Evolutionary conservation across 768 basidiomycete genomes (phyloP), one percentile per base, ranked within the genome.

Genomic region (Strobilomyces dryophilus): DNA sequence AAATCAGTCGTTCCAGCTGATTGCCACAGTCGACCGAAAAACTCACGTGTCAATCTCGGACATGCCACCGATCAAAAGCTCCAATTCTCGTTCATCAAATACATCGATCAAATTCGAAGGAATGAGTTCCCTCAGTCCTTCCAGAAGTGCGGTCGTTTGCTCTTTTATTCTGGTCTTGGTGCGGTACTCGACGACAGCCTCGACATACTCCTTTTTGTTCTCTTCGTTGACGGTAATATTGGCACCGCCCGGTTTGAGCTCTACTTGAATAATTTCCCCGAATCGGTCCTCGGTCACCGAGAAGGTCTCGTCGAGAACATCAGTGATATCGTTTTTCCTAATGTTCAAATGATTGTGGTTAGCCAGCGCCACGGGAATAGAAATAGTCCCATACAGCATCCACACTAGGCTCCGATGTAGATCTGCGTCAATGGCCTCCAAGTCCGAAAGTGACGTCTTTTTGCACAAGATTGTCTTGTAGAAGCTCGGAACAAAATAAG

Each of bases 21-120:
- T 24, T 20, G 14, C 21, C 32, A 40, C 20, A 15, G 20, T 26
- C 24, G 6, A 17, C 24, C 27, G 43, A 44, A 29, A 41, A 35
- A 73, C 82, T 47, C 63, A 86, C 81, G 91, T 89, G 66, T 93
- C 89, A 47, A 92, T 92, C 66, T 94, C 92, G 31, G 89, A 84
- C 85, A 95, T 92, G 49, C 93, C 93, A 55, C 93, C 92, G 56
- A 95, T 93, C 57, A 95, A 74, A 49, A 95, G 70, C 71, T 93
- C 92, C 5, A 95, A 74, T 62, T 95, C 93, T 51, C 89, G 79
- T 68, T 95, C 92, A 65, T 95, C 93, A 62, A 95, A 95, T 3
- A 95, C 90, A 60, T 83, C 84, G 66, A 95, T 78, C 47, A 95
- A 77, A 60, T 93, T 90, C 54, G 82, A 74, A 8, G 93, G 90